Evolutionary conservation across 140 eudicot species (phyloP).

Genomic region (Cichorium intybus): DNA sequence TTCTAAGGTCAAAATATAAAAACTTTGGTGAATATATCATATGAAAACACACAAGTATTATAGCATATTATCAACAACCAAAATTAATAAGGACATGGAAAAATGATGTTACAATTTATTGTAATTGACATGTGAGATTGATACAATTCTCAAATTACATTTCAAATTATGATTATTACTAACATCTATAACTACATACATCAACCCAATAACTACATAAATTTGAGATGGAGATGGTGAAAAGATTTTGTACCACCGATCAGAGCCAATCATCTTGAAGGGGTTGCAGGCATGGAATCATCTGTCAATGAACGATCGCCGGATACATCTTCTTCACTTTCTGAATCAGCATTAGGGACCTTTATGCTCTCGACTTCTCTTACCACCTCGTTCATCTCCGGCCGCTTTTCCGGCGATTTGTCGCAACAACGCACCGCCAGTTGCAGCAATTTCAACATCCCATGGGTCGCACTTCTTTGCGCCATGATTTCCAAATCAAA

Average conservation of each 20-base stretch:
- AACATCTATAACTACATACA: neutral
- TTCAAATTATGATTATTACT: slow-evolving; percentile 5
- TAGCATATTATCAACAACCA: neutral
- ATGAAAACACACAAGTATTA: too few species aligned
- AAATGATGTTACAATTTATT: too few species aligned
- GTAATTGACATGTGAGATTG: neutral
- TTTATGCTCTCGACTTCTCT: slow-evolving; percentile 54
- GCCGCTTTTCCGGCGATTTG: slow-evolving; percentile 57
- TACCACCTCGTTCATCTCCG: slow-evolving; percentile 57
- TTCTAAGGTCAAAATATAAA: too few species aligned
- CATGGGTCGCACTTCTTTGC: slow-evolving; percentile 53
- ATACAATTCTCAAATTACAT: neutral
- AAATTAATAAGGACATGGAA: too few species aligned
- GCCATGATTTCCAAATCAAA: slow-evolving; percentile 64
- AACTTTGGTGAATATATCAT: too few species aligned
- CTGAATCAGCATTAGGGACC: slow-evolving; percentile 41
- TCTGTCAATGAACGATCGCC: slow-evolving; percentile 65
- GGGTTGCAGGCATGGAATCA: slow-evolving; percentile 56
- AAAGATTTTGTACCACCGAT: neutral
- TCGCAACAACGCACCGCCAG: slow-evolving; percentile 71
- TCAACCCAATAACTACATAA: neutral
- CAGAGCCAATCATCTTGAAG: slow-evolving; percentile 25
- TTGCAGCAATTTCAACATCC: slow-evolving; percentile 57
- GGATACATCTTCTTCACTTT: slow-evolving; percentile 56
- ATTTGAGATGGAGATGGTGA: slow-evolving; percentile 7